Conservation (phyloP, 257 asterid genomes). For the Nicotiana obtusifolia region DNA sequence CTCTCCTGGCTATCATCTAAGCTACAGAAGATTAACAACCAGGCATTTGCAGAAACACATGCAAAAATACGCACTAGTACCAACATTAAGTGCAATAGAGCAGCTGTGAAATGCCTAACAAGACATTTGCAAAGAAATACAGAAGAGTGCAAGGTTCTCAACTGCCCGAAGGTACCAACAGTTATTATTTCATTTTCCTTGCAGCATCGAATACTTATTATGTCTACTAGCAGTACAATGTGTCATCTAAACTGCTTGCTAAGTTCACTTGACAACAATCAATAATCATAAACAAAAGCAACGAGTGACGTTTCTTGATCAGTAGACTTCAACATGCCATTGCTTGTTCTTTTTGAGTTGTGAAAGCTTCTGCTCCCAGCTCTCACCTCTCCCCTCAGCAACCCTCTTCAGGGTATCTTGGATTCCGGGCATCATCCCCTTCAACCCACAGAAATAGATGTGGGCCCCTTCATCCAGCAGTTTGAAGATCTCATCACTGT, state of each 20-base stretch:
- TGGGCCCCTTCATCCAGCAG: conserved; percentile 85
- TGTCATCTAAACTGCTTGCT: conserved; percentile 1
- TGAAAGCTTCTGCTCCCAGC: conserved; percentile 83
- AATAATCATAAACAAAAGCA: not conserved
- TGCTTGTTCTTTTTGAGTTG: conserved; percentile 89
- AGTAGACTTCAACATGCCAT: conserved; percentile 97
- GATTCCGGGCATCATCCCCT: conserved; percentile 99
- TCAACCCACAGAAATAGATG: conserved; percentile 91
- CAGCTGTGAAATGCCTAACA: not conserved
- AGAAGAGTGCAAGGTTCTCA: too few species aligned
- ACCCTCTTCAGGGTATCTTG: conserved; percentile 87
- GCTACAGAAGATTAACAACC: not conserved
- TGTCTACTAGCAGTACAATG: conserved; percentile 2
- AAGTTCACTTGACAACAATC: conserved; percentile 7
- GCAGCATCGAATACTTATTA: not conserved
- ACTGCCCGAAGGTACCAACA: not conserved
- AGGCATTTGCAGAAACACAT: not conserved
- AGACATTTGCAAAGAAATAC: not conserved
- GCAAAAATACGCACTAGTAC: not conserved
- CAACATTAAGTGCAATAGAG: not conserved
- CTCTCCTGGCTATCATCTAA: not conserved
- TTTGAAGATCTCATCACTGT: conserved; percentile 81
- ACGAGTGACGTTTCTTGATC: conserved; percentile 11
- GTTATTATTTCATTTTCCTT: not conserved
- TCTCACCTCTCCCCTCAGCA: conserved; percentile 81